Evolutionary conservation across 1,284 basidiomycete species (phyloP).

Genomic region (Heterobasidion annosum): DNA sequence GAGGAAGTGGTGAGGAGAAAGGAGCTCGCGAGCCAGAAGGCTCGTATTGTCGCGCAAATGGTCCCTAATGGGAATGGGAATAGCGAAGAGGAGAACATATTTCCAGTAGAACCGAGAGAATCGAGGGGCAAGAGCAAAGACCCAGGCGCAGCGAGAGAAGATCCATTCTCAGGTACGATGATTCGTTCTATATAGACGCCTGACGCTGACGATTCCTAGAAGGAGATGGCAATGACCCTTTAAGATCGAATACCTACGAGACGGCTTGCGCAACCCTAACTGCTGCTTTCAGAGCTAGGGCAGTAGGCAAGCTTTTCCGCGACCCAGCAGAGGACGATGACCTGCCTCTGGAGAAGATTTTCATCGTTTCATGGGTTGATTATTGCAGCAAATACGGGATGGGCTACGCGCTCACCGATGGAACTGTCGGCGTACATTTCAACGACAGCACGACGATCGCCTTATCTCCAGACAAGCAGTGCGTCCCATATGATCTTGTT

Average conservation of each 20-base stretch:
- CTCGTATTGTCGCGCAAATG: constrained; percentile 86
- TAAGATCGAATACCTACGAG: constrained; percentile 52
- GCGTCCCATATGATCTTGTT: constrained; percentile 19
- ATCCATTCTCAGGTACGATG: not conserved
- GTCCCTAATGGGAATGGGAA: constrained; percentile 37
- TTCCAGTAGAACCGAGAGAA: constrained; percentile 21
- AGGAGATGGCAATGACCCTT: not conserved
- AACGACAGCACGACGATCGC: constrained; percentile 89
- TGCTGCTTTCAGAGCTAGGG: constrained; percentile 60
- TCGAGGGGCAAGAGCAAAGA: constrained; percentile 2
- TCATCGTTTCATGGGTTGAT: constrained; percentile 96
- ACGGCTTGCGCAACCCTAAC: constrained; percentile 58
- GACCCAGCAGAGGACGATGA: constrained; percentile 46
- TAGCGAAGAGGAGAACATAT: constrained; percentile 27
- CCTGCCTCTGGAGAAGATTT: constrained; percentile 69
- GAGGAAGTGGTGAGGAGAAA: constrained; percentile 46
- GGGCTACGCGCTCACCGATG: constrained; percentile 94
- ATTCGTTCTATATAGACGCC: not conserved
- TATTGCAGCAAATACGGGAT: constrained; percentile 99
- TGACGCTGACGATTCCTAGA: not conserved
- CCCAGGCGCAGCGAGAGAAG: not conserved
- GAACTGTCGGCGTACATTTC: constrained; percentile 91
- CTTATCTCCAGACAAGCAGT: constrained; percentile 79
- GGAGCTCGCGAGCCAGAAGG: constrained; percentile 80
- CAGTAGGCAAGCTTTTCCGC: constrained; percentile 50